Evolutionary conservation across 208 protist species (phyloP), one percentile per base, ranked within the genome.

Genomic region (Wallacemonas sp.): DNA sequence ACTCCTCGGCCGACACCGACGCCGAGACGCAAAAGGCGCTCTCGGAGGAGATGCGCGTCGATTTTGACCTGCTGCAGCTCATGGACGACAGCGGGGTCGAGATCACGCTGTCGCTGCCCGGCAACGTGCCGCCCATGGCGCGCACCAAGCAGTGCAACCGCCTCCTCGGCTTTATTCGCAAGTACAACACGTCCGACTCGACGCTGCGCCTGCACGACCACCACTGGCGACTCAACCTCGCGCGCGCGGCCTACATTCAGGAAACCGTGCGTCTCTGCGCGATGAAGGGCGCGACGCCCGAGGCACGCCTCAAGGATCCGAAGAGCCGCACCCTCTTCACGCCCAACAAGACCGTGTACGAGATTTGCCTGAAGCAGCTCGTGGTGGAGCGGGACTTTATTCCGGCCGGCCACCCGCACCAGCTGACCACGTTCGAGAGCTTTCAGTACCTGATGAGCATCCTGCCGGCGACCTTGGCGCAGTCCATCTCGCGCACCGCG

Each of bases 201-300:
- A 39, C 62, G 54, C 72, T 87, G 61, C 77, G 74, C 1, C 70
- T 87, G 42, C 69, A 87, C 36, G 77, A 81, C 12, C 74, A 81
- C 28, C 81, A 87, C 72, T 87, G 81, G 81, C 77, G 81, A 11
- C 42, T 87, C 42, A 87, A 79, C 26, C 64, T 87, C 0, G 73
- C 54, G 5, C 68, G 81, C 25, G 70, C 71, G 8, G 81, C 81
- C 1, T 86, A 82, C 45, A 77, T 86, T 18, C 76, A 82, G 57
- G 80, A 86, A 39, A 82, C 80, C 36, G 80, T 82, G 55, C 67
- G 72, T 3, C 76, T 82, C 5, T 82, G 76, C 16, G 80, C 75
- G 5, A 64, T 82, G 26, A 79, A 77, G 28, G 76, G 80, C 2
- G 68, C 75, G n/a, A 82, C 76, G 25, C 76, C 80, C 14, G 67